These are phyloP conservation scores for Pleurotus tuber-regium DNA, from an alignment of 768 basidiomycete genomes.

Conservation along the genomic window DNA sequence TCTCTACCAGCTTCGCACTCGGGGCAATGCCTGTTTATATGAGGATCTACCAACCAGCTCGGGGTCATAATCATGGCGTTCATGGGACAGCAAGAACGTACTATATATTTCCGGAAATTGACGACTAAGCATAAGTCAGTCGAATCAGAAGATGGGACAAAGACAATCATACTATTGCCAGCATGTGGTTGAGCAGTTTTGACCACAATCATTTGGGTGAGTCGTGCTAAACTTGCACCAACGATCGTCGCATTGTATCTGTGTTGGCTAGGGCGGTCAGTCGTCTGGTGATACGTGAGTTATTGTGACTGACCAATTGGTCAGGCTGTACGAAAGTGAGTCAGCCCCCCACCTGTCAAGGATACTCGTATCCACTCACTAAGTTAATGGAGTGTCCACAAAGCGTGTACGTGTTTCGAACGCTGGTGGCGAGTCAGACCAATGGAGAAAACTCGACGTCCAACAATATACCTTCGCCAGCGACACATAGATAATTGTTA, in stretches of 20 bases:
- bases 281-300: too few relatives aligned
- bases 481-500: conserved; percentile 53
- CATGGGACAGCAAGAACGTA: too few relatives aligned
- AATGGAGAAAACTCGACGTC: conserved; percentile 9
- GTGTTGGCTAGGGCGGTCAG: too few relatives aligned
- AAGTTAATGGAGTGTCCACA: conserved; percentile 55
- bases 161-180: conserved; percentile 69
- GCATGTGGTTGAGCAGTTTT: conserved; percentile 58
- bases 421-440: conserved; percentile 37
- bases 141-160: conserved; percentile 17
- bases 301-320: too few relatives aligned
- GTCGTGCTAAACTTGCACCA: conserved; percentile 69
- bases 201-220: conserved; percentile 60
- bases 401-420: conserved; percentile 56
- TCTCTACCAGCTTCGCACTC: conserved; percentile 8
- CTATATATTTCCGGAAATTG: conserved; percentile 71
- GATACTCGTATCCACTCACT: conserved; percentile 34
- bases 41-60: neutral
- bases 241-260: conserved; percentile 66
- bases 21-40: conserved; percentile 1
- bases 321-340: too few relatives aligned
- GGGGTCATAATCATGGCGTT: too few relatives aligned
- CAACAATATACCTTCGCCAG: conserved; percentile 60
- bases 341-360: too few relatives aligned
- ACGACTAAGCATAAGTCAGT: conserved; percentile 39